Conservation (phyloP, 345 rosid genomes). For the Hypericum perforatum region DNA sequence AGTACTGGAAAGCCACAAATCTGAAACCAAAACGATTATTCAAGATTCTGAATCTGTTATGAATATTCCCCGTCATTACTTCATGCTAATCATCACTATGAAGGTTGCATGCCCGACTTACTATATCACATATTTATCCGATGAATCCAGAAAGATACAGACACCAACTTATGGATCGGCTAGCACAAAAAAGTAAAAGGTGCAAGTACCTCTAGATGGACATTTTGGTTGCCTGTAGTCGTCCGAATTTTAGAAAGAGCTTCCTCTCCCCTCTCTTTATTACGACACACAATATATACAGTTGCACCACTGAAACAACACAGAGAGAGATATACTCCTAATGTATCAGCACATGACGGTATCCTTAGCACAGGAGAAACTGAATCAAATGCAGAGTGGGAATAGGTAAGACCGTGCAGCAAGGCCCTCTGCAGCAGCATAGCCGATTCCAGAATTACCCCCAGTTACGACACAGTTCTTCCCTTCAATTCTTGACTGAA, state of each 20-base stretch:
- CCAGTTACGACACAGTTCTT: constrained; percentile 87
- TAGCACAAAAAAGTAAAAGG: neutral
- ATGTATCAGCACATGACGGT: neutral
- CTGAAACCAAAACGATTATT: no score
- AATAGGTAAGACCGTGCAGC: constrained; percentile 61
- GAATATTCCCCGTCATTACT: no score
- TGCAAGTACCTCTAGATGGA: constrained; percentile 62
- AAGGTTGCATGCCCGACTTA: no score
- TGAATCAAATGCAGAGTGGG: constrained; percentile 6
- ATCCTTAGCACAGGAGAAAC: constrained; percentile 1
- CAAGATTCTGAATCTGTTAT: no score
- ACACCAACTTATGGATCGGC: neutral
- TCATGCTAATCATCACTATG: no score
- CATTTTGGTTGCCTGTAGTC: constrained; percentile 60
- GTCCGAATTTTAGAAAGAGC: constrained; percentile 66
- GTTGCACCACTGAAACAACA: constrained; percentile 56
- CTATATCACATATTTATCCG: no score
- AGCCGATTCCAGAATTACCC: constrained; percentile 90
- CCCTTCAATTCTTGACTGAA: constrained; percentile 48
- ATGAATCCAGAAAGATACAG: neutral
- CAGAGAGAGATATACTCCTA: constrained; percentile 5
- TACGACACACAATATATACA: constrained; percentile 80
- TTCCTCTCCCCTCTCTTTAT: constrained; percentile 71
- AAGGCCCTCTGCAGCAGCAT: constrained; percentile 78
- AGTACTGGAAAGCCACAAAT: no score